phyloP scores from a whole-genome alignment of 306 rosid genomes.

The Citrullus mucosospermus region DNA sequence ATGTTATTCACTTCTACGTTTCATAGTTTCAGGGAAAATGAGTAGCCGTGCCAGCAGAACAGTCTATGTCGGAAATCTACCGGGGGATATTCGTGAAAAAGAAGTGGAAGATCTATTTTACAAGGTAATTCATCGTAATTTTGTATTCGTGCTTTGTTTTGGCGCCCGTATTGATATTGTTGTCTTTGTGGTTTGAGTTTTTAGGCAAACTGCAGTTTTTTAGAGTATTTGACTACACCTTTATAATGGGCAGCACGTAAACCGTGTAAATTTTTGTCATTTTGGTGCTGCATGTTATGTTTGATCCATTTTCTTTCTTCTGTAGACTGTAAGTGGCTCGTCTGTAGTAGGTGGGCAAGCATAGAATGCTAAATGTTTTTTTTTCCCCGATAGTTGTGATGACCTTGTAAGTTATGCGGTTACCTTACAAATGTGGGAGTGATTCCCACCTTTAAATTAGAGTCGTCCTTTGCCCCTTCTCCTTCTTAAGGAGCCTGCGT shows the following conservation, averaged over 20 bases:
- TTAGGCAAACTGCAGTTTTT: neutral
- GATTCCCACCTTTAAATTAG: neutral
- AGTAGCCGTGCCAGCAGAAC: slow-evolving; percentile 87
- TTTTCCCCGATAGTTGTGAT: no score
- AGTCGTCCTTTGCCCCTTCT: no score
- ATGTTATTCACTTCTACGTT: neutral
- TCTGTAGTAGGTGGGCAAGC: neutral
- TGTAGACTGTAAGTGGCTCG: neutral
- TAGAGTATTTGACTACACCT: neutral
- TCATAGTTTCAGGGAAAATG: slow-evolving; percentile 36
- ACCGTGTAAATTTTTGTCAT: neutral
- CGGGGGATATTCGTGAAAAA: slow-evolving; percentile 97
- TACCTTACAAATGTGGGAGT: neutral
- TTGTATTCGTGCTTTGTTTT: neutral
- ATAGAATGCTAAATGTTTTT: neutral
- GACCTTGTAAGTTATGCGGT: neutral
- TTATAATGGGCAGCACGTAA: neutral
- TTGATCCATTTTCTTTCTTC: neutral
- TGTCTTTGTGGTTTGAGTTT: neutral
- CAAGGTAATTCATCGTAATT: slow-evolving; percentile 37
- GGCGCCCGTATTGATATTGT: neutral
- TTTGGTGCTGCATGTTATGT: neutral
- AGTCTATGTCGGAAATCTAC: slow-evolving; percentile 91
- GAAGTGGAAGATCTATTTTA: slow-evolving; percentile 91
- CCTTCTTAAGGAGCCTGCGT: no score